phyloP scores from a whole-genome alignment of 768 basidiomycete species.

The Mycena floridula region DNA sequence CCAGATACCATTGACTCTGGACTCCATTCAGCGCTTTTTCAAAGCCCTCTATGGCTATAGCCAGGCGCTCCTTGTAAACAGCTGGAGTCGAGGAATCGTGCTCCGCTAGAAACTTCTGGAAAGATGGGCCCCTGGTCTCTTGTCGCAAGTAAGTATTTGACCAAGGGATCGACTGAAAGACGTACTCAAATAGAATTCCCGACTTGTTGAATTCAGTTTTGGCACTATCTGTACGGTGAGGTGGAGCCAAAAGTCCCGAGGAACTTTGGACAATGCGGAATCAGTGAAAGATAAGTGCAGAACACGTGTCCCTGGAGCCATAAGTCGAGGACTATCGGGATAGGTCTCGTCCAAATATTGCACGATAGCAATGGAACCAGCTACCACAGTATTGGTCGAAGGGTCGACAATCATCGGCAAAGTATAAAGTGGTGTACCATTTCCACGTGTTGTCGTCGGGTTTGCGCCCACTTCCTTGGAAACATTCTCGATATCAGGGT shows the following conservation, averaged over 20 bases:
- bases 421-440: constrained; percentile 17
- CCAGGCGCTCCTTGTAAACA: constrained; percentile 6
- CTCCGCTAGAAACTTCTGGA: constrained; percentile 16
- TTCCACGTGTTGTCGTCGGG: background rate
- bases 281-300: constrained; percentile 10
- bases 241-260: background rate
- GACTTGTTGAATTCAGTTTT: constrained; percentile 21
- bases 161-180: no score
- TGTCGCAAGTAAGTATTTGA: no score
- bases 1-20: constrained; percentile 6
- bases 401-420: constrained; percentile 33
- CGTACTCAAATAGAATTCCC: constrained; percentile 24
- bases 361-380: constrained; percentile 28
- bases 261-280: background rate
- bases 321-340: constrained; percentile 21
- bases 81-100: no score
- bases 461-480: background rate
- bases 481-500: background rate
- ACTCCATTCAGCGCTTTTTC: constrained; percentile 9
- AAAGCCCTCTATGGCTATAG: constrained; percentile 14
- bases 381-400: constrained; percentile 18
- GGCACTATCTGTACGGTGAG: constrained; percentile 6
- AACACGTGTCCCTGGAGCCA: constrained; percentile 20
- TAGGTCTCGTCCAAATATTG: constrained; percentile 31
- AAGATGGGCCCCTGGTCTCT: constrained; percentile 13